A percentile compares a stretch with the other conserved stretches of the same genome.
Conservation (phyloP, 768 basidiomycete genomes). For the Tulasnella sp. region DNA sequence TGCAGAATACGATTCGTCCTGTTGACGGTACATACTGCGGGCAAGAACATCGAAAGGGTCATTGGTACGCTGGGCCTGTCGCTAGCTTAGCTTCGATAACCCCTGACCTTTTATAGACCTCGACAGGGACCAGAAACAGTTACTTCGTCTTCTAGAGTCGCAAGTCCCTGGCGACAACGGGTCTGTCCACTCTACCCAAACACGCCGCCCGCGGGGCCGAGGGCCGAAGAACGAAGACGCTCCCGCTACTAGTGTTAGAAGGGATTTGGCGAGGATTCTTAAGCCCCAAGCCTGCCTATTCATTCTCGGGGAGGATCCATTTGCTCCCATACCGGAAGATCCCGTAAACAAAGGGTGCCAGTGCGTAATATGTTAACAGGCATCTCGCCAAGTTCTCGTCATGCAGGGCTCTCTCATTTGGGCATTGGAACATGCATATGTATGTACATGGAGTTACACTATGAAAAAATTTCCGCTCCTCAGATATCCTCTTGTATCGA, state of each 20-base stretch:
- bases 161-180: not conserved
- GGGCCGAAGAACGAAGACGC: not conserved
- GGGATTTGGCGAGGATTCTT: not conserved
- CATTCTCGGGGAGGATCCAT: not conserved
- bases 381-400: not conserved
- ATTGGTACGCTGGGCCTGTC: not conserved
- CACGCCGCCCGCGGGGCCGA: not conserved
- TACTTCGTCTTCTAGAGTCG: not conserved
- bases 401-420: not conserved
- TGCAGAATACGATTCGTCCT: not conserved
- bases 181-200: not conserved
- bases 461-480: not conserved
- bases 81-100: not conserved
- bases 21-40: not conserved
- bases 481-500: not conserved
- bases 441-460: not conserved
- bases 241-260: not conserved
- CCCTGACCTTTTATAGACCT: not conserved
- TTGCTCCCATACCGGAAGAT: not conserved
- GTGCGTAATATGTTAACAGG: not conserved
- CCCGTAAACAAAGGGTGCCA: not conserved
- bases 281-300: not conserved
- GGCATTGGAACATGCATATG: not conserved
- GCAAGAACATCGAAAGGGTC: not conserved
- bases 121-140: not conserved